Percentiles rank a stretch among this genome's conserved stretches.
Conservation (phyloP, 352 stramenopile species). For the Phytophthora nicotianae region DNA sequence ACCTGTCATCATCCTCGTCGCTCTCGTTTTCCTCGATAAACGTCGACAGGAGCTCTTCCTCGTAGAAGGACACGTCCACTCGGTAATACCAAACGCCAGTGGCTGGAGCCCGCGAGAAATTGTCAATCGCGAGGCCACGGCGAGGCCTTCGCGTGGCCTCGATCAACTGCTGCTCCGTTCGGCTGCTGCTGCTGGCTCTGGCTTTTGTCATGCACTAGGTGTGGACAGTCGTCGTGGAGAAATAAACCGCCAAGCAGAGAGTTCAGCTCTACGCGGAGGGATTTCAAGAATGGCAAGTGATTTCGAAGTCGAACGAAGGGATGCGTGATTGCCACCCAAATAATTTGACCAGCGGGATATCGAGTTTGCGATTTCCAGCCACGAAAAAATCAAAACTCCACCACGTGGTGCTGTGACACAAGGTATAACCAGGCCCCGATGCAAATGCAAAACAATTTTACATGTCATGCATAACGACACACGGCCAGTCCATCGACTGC, state of each 20-base stretch:
- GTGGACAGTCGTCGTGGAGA: background rate
- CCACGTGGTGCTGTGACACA: background rate
- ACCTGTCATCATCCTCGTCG: constrained; percentile 29
- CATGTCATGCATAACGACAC: too few species aligned
- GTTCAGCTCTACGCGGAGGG: constrained; percentile 6
- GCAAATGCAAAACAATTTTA: background rate
- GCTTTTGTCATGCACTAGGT: constrained; percentile 21
- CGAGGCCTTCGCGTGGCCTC: constrained; percentile 19
- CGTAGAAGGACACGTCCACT: constrained; percentile 55
- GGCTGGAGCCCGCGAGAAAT: constrained; percentile 47
- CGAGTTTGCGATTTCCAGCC: constrained; percentile 6
- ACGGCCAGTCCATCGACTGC: too few species aligned
- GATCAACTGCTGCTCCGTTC: constrained; percentile 13
- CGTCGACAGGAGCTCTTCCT: constrained; percentile 19
- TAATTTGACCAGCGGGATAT: constrained; percentile 4
- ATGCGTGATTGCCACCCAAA: constrained; percentile 15
- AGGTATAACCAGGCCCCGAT: background rate
- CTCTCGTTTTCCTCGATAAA: constrained; percentile 22
- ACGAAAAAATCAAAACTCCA: constrained; percentile 17
- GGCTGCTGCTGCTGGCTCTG: constrained; percentile 21
- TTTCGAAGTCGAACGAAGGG: constrained; percentile 7
- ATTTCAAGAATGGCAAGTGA: constrained; percentile 17
- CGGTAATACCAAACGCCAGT: constrained; percentile 76
- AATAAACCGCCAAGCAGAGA: background rate
- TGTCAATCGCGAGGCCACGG: constrained; percentile 49